Conservation (phyloP, 2,329 filamentous ascomycete species). For the Grosmannia huntii region DNA sequence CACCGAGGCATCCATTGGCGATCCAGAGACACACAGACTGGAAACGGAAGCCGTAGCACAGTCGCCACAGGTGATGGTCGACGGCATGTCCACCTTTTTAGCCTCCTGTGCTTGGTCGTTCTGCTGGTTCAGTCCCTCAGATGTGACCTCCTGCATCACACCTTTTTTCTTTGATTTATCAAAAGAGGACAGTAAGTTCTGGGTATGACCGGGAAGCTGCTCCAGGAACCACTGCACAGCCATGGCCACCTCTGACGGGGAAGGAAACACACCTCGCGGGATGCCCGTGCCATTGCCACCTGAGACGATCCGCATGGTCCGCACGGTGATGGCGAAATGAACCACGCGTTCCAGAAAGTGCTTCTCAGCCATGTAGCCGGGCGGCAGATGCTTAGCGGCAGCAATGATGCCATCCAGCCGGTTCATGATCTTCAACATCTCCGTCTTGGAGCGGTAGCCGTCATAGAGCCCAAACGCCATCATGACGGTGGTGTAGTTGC, state of each 20-base stretch:
- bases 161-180: too few species aligned
- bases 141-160: too few species aligned
- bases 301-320: not conserved
- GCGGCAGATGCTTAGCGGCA: not conserved
- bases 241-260: not conserved
- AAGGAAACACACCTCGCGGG: not conserved
- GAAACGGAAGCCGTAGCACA: too few species aligned
- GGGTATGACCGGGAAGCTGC: not conserved
- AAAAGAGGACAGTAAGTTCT: not conserved
- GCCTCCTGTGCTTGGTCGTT: too few species aligned
- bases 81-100: too few species aligned
- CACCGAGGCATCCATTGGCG: too few species aligned
- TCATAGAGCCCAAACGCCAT: not conserved
- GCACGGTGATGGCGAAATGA: not conserved
- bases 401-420: not conserved
- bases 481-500: not conserved
- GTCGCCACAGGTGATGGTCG: too few species aligned
- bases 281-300: not conserved
- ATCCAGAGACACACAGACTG: too few species aligned
- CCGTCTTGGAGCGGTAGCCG: not conserved
- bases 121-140: too few species aligned
- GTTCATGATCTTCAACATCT: not conserved
- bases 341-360: not conserved
- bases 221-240: not conserved
- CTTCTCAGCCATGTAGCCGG: not conserved